phyloP scores from a whole-genome alignment of 2,329 filamentous ascomycete species.

The Penicillium sp. region DNA sequence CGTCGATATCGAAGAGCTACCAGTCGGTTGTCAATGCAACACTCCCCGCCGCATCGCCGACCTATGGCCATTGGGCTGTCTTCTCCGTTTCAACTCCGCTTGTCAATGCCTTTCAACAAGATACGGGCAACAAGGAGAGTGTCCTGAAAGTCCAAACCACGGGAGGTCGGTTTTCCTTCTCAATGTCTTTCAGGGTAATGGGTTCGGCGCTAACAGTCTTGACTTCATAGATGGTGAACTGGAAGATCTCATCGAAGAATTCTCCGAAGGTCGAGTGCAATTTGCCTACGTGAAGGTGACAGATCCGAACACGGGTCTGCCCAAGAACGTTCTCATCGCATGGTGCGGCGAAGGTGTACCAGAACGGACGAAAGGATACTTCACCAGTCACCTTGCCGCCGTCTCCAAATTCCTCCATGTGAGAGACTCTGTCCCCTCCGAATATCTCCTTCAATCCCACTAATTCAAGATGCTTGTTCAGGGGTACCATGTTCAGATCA shows the following conservation, averaged over 20 bases:
- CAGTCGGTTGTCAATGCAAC: slow-evolving; percentile 66
- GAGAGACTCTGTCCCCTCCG: slow-evolving; percentile 19
- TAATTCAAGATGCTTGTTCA: slow-evolving; percentile 32
- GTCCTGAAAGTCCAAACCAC: slow-evolving; percentile 91
- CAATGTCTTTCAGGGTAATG: neutral
- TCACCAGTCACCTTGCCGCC: slow-evolving; percentile 87
- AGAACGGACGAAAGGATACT: slow-evolving; percentile 98
- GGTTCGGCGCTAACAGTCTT: neutral
- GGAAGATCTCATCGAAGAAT: slow-evolving; percentile 86
- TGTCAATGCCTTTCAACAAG: slow-evolving; percentile 85
- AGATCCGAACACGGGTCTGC: slow-evolving; percentile 85
- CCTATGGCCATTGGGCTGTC: slow-evolving; percentile 88
- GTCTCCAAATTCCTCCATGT: slow-evolving; percentile 90
- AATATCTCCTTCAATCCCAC: neutral
- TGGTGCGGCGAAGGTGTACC: slow-evolving; percentile 98
- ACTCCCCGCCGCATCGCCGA: slow-evolving; percentile 68
- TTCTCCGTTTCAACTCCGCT: slow-evolving; percentile 92
- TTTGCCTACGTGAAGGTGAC: slow-evolving; percentile 97
- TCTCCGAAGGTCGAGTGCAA: slow-evolving; percentile 94
- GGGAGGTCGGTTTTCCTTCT: slow-evolving; percentile 63
- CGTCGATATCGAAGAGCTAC: slow-evolving; percentile 77
- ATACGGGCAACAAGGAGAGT: slow-evolving; percentile 83
- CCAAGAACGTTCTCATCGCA: slow-evolving; percentile 89
- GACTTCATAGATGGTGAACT: slow-evolving; percentile 78
- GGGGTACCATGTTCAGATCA: slow-evolving; percentile 97